These are phyloP conservation scores for Elymus sibiricus DNA, from an alignment of 176 grass and related monocot genomes.

Conservation along the genomic window DNA sequence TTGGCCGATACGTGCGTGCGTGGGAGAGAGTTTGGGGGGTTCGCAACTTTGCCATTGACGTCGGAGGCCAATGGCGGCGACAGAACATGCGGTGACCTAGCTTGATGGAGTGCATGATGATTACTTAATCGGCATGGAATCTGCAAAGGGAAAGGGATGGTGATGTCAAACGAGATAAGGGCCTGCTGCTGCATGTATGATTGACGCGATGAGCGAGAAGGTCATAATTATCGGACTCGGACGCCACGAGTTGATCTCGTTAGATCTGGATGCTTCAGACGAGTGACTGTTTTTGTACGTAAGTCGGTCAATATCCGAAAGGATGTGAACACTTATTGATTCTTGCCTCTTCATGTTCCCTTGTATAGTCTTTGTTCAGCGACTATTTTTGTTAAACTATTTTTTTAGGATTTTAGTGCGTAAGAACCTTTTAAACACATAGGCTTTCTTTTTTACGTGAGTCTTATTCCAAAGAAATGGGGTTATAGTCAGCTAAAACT, in stretches of 20 bases:
- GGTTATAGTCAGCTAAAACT: too few relatives aligned
- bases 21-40: not conserved
- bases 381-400: too few relatives aligned
- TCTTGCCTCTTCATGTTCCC: too few relatives aligned
- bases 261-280: not conserved
- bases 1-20: not conserved
- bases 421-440: too few relatives aligned
- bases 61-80: constrained; percentile 14
- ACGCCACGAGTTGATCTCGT: not conserved
- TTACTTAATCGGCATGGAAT: constrained; percentile 5
- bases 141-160: not conserved
- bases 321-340: too few relatives aligned
- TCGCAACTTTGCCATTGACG: constrained; percentile 14
- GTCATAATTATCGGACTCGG: not conserved
- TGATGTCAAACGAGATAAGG: not conserved
- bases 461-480: too few relatives aligned
- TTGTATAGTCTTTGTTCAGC: too few relatives aligned
- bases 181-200: not conserved
- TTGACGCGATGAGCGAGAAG: not conserved
- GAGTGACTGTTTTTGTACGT: too few relatives aligned
- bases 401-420: too few relatives aligned
- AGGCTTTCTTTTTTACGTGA: too few relatives aligned
- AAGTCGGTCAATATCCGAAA: too few relatives aligned
- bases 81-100: constrained; percentile 5
- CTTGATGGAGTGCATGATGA: not conserved